phyloP scores from a whole-genome alignment of 345 rosid species.

The Syzygium grande region DNA sequence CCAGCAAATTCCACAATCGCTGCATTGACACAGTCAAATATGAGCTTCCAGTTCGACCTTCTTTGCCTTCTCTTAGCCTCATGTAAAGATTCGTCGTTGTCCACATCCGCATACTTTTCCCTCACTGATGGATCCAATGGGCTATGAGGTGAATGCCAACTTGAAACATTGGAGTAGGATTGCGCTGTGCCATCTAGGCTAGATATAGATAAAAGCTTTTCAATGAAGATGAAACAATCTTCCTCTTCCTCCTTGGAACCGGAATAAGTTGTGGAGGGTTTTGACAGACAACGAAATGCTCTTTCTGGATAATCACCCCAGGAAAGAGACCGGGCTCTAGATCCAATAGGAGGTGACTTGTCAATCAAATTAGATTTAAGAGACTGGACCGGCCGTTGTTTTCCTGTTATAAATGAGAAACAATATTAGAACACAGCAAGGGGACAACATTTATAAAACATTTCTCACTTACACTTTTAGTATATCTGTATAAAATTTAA shows the following conservation, averaged over 20 bases:
- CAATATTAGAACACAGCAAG: not conserved
- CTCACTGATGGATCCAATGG: constrained; percentile 69
- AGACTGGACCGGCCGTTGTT: constrained; percentile 14
- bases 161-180: constrained; percentile 20
- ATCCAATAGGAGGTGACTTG: constrained; percentile 68
- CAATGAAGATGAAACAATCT: constrained; percentile 51
- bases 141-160: constrained; percentile 71
- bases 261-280: constrained; percentile 18
- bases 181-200: constrained; percentile 32
- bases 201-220: constrained; percentile 38
- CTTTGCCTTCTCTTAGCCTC: constrained; percentile 64
- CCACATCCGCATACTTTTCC: constrained; percentile 33
- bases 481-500: not conserved
- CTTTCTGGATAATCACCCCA: constrained; percentile 41
- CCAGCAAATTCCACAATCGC: constrained; percentile 43
- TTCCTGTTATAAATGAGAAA: constrained; percentile 10
- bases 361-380: constrained; percentile 33
- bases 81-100: constrained; percentile 36
- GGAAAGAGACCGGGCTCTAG: constrained; percentile 49
- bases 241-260: constrained; percentile 43
- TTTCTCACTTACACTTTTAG: not conserved
- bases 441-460: not conserved
- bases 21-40: constrained; percentile 67
- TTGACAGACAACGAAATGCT: constrained; percentile 26
- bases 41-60: constrained; percentile 53